These are phyloP conservation scores for Nigrospora oryzae DNA, from an alignment of 2,329 filamentous ascomycete species.

Conservation along the genomic window DNA sequence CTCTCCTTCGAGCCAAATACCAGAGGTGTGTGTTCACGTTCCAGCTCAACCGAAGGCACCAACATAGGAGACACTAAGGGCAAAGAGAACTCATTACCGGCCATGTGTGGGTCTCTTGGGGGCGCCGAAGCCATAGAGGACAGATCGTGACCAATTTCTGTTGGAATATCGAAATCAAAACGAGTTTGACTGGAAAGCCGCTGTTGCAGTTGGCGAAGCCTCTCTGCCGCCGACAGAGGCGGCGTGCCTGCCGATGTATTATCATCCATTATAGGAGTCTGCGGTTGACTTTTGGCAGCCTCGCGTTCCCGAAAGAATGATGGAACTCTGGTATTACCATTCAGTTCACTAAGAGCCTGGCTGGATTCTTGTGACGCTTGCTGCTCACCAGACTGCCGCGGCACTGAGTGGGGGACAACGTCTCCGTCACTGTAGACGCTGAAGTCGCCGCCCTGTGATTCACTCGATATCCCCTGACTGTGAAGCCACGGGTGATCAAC, in stretches of 20 bases:
- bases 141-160: no score
- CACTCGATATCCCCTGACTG: constrained; percentile 10
- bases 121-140: no score
- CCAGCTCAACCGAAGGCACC: constrained; percentile 5
- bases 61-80: constrained; percentile 8
- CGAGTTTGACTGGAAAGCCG: constrained; percentile 7
- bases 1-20: constrained; percentile 4
- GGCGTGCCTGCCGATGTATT: constrained; percentile 3
- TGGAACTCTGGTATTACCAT: constrained; percentile 15
- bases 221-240: constrained; percentile 14
- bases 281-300: not conserved
- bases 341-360: constrained; percentile 16
- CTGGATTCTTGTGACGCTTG: constrained; percentile 10
- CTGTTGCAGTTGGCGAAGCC: constrained; percentile 12
- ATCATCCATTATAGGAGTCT: constrained; percentile 12
- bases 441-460: constrained; percentile 10
- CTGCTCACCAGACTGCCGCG: constrained; percentile 1
- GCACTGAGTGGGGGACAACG: constrained; percentile 7
- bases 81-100: constrained; percentile 1
- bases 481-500: constrained; percentile 11
- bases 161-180: not conserved
- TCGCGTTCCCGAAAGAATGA: constrained; percentile 2
- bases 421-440: constrained; percentile 13
- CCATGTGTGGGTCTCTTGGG: no score
- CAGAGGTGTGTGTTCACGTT: constrained; percentile 1